Conservation (phyloP, 139 green algal genomes). For the Picochlorum sp. region DNA sequence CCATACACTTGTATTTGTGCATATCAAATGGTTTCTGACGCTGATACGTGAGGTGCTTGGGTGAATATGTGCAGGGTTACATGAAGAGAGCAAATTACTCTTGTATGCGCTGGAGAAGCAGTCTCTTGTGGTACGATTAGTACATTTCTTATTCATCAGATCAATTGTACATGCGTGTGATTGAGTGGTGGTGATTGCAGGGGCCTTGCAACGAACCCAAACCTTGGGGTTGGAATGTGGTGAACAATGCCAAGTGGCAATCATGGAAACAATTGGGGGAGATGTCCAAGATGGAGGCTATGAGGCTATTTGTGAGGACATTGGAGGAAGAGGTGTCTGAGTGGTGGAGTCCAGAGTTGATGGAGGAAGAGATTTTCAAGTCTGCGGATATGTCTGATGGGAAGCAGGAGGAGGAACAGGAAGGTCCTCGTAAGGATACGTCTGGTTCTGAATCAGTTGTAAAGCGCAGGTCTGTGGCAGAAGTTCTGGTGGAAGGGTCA, state of each 20-base stretch:
- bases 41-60: too few species aligned
- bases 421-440: background rate
- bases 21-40: too few species aligned
- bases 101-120: slow-evolving; percentile 84
- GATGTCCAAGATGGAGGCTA: slow-evolving; percentile 81
- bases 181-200: slow-evolving; percentile 7
- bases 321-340: slow-evolving; percentile 69
- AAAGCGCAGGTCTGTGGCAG: slow-evolving; percentile 24
- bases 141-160: background rate
- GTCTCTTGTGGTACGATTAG: slow-evolving; percentile 31
- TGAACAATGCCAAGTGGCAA: slow-evolving; percentile 77
- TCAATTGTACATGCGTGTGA: background rate
- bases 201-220: slow-evolving; percentile 72
- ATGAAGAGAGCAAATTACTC: slow-evolving; percentile 66
- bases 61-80: slow-evolving; percentile 34
- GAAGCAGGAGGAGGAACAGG: background rate
- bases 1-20: too few species aligned
- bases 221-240: slow-evolving; percentile 82
- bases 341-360: slow-evolving; percentile 39
- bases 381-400: background rate
- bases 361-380: background rate
- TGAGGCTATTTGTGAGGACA: slow-evolving; percentile 86
- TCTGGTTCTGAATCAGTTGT: background rate
- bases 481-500: slow-evolving; percentile 35
- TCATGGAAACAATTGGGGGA: slow-evolving; percentile 71